Base-by-base conservation (phyloP, 2,329 filamentous ascomycete species). In the Intubia oerlemansii region DNA sequence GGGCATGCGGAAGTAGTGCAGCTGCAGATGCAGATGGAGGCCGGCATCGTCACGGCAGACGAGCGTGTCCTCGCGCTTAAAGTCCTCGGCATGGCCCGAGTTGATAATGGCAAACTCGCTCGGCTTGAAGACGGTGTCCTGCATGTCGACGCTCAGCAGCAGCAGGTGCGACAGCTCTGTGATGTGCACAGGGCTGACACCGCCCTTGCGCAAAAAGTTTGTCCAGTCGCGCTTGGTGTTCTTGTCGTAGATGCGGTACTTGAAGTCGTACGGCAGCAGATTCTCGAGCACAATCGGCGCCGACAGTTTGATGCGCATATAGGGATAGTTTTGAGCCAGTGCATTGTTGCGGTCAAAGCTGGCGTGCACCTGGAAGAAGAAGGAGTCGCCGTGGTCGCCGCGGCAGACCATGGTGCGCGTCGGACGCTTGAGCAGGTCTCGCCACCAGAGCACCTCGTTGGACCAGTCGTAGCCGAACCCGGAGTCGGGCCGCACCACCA, bases 101-200 rank as follows among this genome's bases (percentile, higher is more conserved):
- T 98, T 98, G 56, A 98, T 85, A 42, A 98, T 91, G 15, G 84
- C 75, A 52, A 95, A 98, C 37, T 98, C 88, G 52, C 88, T 95
- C 12, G 82, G 66, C 44, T 82, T 90, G 60, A 90, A 93, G 1
- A 78, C 70, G 0, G 82, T 93, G 44, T 98, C 88, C 51, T 98
- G 81, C 72, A 98, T 80, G 42, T 95, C 84, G 36, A 98, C 66
- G 42, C 85, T 95, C 42, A 98, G 65, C 17, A 98, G 59, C 4
- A 98, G 61, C 7, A 98, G 59, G 50, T 95, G 90, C 1, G 85
- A 93, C 13, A 98, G 59, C 50, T 98, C 85, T 12, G 95, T 85
- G 8, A 95, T 84, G 46, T 98, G 88, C 0, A 98, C 84, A 1
- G 90, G 90, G 46, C 88, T 98, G 32, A 95, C 75, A 10, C 90